A percentile compares a stretch with the other conserved stretches of the same genome.
Conservation (phyloP, 441 rosid species). For the Theobroma grandiflorum region DNA sequence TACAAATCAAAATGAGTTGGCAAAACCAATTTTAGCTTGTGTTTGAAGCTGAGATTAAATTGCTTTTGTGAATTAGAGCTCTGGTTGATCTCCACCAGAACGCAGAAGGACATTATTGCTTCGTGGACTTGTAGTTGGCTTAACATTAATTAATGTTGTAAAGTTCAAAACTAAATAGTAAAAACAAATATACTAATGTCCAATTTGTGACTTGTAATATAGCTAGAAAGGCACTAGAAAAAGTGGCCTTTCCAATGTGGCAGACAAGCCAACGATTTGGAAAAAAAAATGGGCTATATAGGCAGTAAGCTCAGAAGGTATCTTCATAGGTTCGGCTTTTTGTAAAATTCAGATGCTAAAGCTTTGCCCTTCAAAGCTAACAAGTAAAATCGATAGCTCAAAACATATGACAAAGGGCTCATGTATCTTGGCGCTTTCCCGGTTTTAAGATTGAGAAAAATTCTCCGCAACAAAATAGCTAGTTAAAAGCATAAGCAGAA, state of each 20-base stretch:
- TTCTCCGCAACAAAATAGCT: constrained; percentile 6
- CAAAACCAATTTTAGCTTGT: not conserved
- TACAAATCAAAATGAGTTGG: not conserved
- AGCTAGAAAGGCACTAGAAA: not conserved
- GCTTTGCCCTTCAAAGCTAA: not conserved
- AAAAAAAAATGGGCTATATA: not conserved
- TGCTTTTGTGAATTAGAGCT: not conserved
- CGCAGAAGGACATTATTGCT: not conserved
- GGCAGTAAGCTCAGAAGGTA: not conserved
- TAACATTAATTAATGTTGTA: too few relatives aligned
- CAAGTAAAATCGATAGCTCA: not conserved
- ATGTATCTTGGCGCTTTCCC: not conserved
- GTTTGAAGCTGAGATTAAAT: not conserved
- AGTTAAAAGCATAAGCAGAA: not conserved
- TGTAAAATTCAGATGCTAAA: not conserved
- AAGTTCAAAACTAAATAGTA: too few relatives aligned
- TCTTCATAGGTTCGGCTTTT: not conserved
- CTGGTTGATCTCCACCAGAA: not conserved
- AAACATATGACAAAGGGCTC: constrained; percentile 9
- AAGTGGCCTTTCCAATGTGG: not conserved
- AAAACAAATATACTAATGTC: not conserved
- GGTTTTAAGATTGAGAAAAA: constrained; percentile 9
- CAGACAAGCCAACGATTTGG: not conserved
- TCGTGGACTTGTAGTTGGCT: not conserved
- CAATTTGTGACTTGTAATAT: not conserved